A percentile compares a stretch with the other conserved stretches of the same genome.
Conservation (phyloP, 768 basidiomycete species). For the Collybiopsis luxurians region DNA sequence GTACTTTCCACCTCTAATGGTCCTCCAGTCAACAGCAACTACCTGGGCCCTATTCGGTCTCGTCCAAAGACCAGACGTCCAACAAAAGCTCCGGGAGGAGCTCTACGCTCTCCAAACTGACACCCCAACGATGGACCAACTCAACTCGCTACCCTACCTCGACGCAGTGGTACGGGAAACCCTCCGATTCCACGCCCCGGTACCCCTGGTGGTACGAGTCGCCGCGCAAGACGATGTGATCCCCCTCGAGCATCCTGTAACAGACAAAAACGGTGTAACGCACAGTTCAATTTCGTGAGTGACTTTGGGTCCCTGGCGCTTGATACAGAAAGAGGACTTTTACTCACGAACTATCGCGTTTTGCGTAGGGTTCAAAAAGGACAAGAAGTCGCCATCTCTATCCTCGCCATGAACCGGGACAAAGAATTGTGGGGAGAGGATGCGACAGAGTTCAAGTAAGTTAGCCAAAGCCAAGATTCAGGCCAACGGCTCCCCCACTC, state of each 20-base stretch:
- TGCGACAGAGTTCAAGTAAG: slow-evolving; percentile 56
- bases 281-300: slow-evolving; percentile 28
- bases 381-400: slow-evolving; percentile 46
- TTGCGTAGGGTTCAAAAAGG: slow-evolving; percentile 40
- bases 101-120: slow-evolving; percentile 35
- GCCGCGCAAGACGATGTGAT: slow-evolving; percentile 35
- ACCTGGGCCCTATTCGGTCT: slow-evolving; percentile 47
- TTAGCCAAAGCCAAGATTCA: no score
- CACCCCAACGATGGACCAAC: slow-evolving; percentile 47
- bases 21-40: slow-evolving; percentile 18
- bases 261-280: slow-evolving; percentile 27
- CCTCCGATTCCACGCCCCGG: slow-evolving; percentile 38
- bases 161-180: slow-evolving; percentile 45
- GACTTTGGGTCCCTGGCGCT: no score
- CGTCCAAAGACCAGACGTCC: slow-evolving; percentile 32
- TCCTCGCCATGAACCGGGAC: slow-evolving; percentile 49
- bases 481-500: no score
- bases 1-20: no score
- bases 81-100: slow-evolving; percentile 44
- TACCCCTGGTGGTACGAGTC: slow-evolving; percentile 25
- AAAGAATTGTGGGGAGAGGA: slow-evolving; percentile 62
- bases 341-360: slow-evolving; percentile 19
- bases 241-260: slow-evolving; percentile 31
- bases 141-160: slow-evolving; percentile 48
- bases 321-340: slow-evolving; percentile 17